These are phyloP conservation scores for Hymenochaete sp. DNA, from an alignment of 1,284 basidiomycete genomes.

Conservation along the genomic window DNA sequence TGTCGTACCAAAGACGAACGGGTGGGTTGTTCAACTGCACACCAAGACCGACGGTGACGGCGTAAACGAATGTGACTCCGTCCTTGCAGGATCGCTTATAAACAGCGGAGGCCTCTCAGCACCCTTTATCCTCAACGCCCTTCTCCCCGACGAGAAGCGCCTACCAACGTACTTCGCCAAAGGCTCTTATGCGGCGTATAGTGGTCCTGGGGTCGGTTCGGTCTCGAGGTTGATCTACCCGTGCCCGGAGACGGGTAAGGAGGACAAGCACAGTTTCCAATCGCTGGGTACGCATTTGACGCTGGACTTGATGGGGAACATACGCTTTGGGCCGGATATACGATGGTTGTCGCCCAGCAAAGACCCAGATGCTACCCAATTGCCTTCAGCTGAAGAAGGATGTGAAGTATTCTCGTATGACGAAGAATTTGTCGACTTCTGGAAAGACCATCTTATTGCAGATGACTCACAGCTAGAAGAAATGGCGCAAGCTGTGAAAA, in stretches of 20 bases:
- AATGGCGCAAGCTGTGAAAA: conserved; percentile 60
- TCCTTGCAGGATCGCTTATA: conserved; percentile 81
- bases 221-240: conserved; percentile 83
- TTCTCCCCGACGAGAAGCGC: conserved; percentile 47
- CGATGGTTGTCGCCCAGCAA: conserved; percentile 65
- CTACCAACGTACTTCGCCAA: conserved; percentile 70
- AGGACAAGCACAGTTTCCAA: conserved; percentile 54
- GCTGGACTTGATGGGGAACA: conserved; percentile 78
- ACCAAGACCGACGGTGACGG: conserved; percentile 40
- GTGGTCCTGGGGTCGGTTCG: conserved; percentile 61
- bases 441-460: conserved; percentile 62
- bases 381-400: conserved; percentile 19
- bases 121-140: conserved; percentile 60
- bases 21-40: conserved; percentile 67
- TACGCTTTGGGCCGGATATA: conserved; percentile 91
- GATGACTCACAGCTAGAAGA: conserved; percentile 52
- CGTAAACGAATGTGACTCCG: conserved; percentile 40
- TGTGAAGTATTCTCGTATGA: conserved; percentile 26
- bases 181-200: conserved; percentile 84
- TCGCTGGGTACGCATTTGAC: conserved; percentile 89
- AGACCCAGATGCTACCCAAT: background rate
- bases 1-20: conserved; percentile 34
- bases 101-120: conserved; percentile 84
- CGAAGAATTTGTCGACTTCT: conserved; percentile 59
- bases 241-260: conserved; percentile 54